phyloP scores from a whole-genome alignment of 2,329 filamentous ascomycete species.

The Alternaria panax region DNA sequence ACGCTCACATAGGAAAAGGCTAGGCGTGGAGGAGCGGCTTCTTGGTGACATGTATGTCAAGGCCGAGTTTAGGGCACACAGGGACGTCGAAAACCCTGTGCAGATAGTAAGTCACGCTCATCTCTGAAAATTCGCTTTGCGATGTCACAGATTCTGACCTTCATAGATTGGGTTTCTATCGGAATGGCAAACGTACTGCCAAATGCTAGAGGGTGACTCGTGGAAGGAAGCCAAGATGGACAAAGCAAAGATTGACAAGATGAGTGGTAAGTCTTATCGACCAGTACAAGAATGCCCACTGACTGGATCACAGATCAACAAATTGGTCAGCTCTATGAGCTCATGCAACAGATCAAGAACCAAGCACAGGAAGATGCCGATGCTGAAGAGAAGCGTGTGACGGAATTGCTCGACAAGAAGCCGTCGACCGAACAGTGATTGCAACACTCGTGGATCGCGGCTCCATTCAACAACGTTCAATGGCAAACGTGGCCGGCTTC shows the following conservation, averaged over 20 bases:
- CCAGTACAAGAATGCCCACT: background rate
- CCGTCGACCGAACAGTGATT: slow-evolving; percentile 39
- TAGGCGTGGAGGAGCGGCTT: slow-evolving; percentile 76
- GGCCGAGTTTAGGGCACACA: slow-evolving; percentile 86
- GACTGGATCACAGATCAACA: slow-evolving; percentile 74
- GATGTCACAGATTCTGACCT: slow-evolving; percentile 12
- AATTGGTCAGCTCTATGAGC: slow-evolving; percentile 88
- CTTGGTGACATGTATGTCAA: slow-evolving; percentile 94
- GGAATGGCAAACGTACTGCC: slow-evolving; percentile 95
- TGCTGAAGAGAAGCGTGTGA: slow-evolving; percentile 23
- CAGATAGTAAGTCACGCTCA: slow-evolving; percentile 74
- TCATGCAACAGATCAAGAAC: slow-evolving; percentile 82
- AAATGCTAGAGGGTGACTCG: slow-evolving; percentile 84
- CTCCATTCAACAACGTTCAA: slow-evolving; percentile 7
- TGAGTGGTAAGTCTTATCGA: slow-evolving; percentile 76
- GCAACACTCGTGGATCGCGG: slow-evolving; percentile 13
- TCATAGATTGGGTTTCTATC: slow-evolving; percentile 90
- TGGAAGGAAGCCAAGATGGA: slow-evolving; percentile 90
- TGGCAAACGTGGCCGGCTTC: slow-evolving; percentile 25
- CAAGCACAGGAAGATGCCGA: slow-evolving; percentile 59
- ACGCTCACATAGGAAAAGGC: slow-evolving; percentile 80
- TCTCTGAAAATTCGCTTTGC: background rate
- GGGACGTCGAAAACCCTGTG: slow-evolving; percentile 83
- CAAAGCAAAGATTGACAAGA: slow-evolving; percentile 82
- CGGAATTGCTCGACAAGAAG: slow-evolving; percentile 44